Conservation (phyloP, 495 filamentous ascomycete genomes). For the Sordaria brevicollis region DNA sequence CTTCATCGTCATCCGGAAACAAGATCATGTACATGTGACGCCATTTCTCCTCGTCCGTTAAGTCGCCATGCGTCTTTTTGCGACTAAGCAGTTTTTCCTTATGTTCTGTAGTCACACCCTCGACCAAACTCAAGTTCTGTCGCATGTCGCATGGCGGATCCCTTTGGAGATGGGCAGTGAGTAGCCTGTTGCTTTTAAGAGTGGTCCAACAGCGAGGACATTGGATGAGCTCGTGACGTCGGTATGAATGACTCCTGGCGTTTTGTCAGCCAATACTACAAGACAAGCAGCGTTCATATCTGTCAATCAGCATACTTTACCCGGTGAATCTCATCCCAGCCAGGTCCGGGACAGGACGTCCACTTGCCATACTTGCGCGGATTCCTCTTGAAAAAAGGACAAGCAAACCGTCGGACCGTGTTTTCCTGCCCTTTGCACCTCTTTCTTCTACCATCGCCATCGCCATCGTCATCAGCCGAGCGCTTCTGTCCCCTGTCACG, state of each 20-base stretch:
- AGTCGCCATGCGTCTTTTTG: slow-evolving; percentile 27
- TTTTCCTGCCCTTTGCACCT: background rate
- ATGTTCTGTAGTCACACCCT: slow-evolving; percentile 21
- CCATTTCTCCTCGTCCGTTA: slow-evolving; percentile 36
- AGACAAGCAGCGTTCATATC: background rate
- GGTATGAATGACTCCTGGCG: slow-evolving; percentile 19
- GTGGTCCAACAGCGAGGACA: slow-evolving; percentile 20
- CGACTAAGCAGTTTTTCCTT: slow-evolving; percentile 26
- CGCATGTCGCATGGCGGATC: slow-evolving; percentile 15
- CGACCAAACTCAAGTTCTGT: slow-evolving; percentile 8
- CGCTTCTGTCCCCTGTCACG: background rate
- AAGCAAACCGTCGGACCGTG: slow-evolving; percentile 15
- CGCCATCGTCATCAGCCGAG: background rate
- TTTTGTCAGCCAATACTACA: background rate
- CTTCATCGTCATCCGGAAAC: slow-evolving; percentile 28
- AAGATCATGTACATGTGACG: slow-evolving; percentile 32
- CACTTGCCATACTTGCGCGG: slow-evolving; percentile 21
- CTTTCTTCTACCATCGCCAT: slow-evolving; percentile 16
- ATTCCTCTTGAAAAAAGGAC: slow-evolving; percentile 24
- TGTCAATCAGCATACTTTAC: slow-evolving; percentile 23
- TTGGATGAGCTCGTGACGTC: slow-evolving; percentile 16
- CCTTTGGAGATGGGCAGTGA: slow-evolving; percentile 14
- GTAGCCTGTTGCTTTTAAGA: slow-evolving; percentile 11
- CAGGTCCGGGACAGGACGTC: slow-evolving; percentile 23
- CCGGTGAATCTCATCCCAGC: slow-evolving; percentile 24